A percentile compares a stretch with the other conserved stretches of the same genome.
Evolutionary conservation across 768 basidiomycete species (phyloP).

Genomic region (Galerina sulciceps): DNA sequence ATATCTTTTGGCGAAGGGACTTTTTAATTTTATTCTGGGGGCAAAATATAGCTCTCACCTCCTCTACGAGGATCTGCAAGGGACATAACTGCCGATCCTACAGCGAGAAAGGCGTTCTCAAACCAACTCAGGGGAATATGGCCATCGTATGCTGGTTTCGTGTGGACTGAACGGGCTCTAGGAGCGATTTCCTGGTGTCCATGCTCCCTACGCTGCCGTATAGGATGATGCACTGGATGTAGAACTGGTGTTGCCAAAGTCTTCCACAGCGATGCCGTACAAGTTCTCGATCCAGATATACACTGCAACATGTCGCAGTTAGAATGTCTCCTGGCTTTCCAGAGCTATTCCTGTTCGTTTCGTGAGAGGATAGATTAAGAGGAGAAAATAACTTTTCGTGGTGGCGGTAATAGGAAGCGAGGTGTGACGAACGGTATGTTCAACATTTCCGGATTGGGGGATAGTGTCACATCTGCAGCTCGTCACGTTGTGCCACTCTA

Average conservation of each 20-base stretch:
- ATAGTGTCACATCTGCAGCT: too few species aligned
- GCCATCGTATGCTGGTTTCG: slow-evolving; percentile 67
- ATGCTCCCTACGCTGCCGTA: neutral
- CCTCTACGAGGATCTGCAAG: slow-evolving; percentile 81
- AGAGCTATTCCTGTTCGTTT: too few species aligned
- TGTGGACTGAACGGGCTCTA: slow-evolving; percentile 21
- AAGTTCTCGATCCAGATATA: neutral
- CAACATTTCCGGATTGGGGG: too few species aligned
- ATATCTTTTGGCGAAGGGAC: slow-evolving; percentile 63
- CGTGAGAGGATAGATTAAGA: too few species aligned
- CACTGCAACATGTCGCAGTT: slow-evolving; percentile 1
- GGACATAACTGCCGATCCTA: slow-evolving; percentile 85
- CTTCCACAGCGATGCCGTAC: slow-evolving; percentile 3
- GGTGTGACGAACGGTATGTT: too few species aligned
- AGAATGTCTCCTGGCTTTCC: too few species aligned
- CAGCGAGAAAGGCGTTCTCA: slow-evolving; percentile 84
- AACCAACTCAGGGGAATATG: slow-evolving; percentile 83
- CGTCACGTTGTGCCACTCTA: too few species aligned
- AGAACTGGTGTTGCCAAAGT: neutral
- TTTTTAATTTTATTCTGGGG: slow-evolving; percentile 4
- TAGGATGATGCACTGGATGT: neutral
- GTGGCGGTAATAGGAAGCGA: too few species aligned
- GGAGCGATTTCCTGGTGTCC: neutral
- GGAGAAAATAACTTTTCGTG: too few species aligned
- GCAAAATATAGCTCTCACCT: slow-evolving; percentile 53